Base-by-base conservation (phyloP, 1,284 basidiomycete genomes). In the Apiotrichum mycotoxinovorans region DNA sequence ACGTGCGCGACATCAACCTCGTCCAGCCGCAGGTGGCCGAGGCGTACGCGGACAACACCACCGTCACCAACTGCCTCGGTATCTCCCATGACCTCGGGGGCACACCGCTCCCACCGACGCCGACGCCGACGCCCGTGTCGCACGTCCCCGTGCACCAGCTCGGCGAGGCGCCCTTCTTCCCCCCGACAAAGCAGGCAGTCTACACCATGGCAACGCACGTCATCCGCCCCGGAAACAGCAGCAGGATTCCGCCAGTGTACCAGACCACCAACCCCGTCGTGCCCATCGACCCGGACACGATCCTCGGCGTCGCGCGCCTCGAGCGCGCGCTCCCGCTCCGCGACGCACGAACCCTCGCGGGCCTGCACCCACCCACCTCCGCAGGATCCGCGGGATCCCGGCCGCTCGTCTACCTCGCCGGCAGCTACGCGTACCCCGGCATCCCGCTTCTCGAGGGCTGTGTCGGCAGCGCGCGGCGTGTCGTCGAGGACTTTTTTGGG, bases 241-340 rank as follows among this genome's bases (percentile, higher is more conserved):
- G 26, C 25, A 45, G 33, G 17, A 34, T 38, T 30, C 25, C 44
- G 18, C 38, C 56, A 8, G 77, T 88, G 15, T 84, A 83, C 56
- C 87, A 89, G 73, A 88, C 86, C 18, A 89, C 87, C 17, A 89
- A 89, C 70, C 86, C 87, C 0, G 80, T 85, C 46, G 71, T 87
- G 10, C 71, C 81, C 2, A 83, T 85, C 18, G 71, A 71, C 41
- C 71, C 78, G 22, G 78, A 76, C 1, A 75, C 68, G 25, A 77
- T 87, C 34, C 71, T 89, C 25, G 85, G 83, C 47, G 77, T 83
- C 15, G 81, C 84, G 11, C 78, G 73, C 54, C 73, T 88, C 54
- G 84, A 87, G 64, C 81, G 87, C 15, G 74, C 73, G 10, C 61
- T 76, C 4, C 72, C 74, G 9, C 57, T 71, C 4, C 37, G 52